Conservation (phyloP, 768 basidiomycete species). For the Amanita inopinata region DNA sequence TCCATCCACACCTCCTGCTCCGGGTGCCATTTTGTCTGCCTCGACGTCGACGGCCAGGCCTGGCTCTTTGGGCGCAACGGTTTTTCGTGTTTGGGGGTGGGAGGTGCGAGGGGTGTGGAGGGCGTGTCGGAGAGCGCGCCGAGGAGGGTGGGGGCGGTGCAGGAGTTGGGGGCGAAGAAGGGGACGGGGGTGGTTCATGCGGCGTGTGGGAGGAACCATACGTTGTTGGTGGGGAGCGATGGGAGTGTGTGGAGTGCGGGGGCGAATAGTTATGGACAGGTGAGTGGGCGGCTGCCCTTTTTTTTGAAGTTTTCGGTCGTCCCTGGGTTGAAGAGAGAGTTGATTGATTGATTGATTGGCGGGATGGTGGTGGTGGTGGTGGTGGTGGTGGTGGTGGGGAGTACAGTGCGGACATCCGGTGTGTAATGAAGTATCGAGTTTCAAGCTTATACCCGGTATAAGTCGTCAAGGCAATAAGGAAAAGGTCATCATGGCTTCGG, state of each 20-base stretch:
- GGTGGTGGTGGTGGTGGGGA: slow-evolving; percentile 9
- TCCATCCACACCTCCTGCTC: slow-evolving; percentile 71
- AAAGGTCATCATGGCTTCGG: slow-evolving; percentile 61
- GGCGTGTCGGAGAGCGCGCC: slow-evolving; percentile 72
- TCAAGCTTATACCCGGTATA: slow-evolving; percentile 54
- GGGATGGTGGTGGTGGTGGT: neutral
- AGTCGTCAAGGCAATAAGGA: slow-evolving; percentile 51
- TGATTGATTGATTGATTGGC: slow-evolving; percentile 1
- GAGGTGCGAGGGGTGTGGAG: slow-evolving; percentile 27
- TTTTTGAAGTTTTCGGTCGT: neutral
- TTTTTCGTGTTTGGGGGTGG: slow-evolving; percentile 54
- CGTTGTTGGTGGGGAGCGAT: slow-evolving; percentile 70
- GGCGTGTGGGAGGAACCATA: slow-evolving; percentile 77
- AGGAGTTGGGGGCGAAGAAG: slow-evolving; percentile 47
- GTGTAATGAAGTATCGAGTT: slow-evolving; percentile 55
- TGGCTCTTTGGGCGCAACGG: slow-evolving; percentile 89
- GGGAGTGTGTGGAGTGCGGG: slow-evolving; percentile 84
- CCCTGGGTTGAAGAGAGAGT: neutral
- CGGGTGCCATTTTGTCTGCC: slow-evolving; percentile 65
- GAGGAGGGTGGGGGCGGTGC: slow-evolving; percentile 40
- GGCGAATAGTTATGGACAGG: slow-evolving; percentile 74
- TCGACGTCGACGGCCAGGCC: slow-evolving; percentile 70
- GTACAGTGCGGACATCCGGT: slow-evolving; percentile 72
- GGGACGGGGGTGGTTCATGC: slow-evolving; percentile 67
- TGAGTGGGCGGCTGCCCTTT: slow-evolving; percentile 23